Evolutionary conservation across 805 yeast genomes (phyloP).

Genomic region (Saccharomyces jurei): DNA sequence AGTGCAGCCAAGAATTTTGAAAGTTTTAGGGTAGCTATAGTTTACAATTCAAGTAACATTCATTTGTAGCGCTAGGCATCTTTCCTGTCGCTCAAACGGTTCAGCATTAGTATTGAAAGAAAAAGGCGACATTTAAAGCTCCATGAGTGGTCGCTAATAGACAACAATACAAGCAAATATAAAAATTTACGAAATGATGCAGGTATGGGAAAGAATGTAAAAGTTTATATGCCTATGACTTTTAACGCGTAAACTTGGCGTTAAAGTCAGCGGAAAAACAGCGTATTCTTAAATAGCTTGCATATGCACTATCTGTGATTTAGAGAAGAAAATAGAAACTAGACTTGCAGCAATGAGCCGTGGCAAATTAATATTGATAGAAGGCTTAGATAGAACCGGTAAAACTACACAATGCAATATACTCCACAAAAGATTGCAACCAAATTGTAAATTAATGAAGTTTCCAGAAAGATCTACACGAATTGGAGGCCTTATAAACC

Average conservation of each 20-base stretch:
- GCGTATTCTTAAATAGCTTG: neutral
- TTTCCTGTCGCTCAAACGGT: too few species aligned
- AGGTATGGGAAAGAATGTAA: neutral
- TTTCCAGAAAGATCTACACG: conserved; percentile 85
- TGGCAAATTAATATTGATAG: conserved; percentile 74
- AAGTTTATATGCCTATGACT: neutral
- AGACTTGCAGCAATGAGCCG: conserved; percentile 26
- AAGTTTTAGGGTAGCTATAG: too few species aligned
- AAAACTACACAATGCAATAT: conserved; percentile 72
- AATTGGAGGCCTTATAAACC: conserved; percentile 71
- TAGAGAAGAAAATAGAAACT: neutral
- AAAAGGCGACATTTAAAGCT: too few species aligned
- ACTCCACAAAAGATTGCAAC: conserved; percentile 29
- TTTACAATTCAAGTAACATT: too few species aligned
- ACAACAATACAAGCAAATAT: too few species aligned
- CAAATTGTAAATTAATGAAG: conserved; percentile 46
- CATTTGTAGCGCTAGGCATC: too few species aligned
- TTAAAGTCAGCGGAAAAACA: neutral
- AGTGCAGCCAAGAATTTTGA: too few species aligned
- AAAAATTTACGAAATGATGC: too few species aligned
- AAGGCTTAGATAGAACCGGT: conserved; percentile 93
- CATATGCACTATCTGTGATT: neutral
- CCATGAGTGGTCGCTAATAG: too few species aligned
- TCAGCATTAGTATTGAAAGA: too few species aligned
- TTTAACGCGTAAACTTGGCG: neutral